Evolutionary conservation across 306 rosid species (phyloP), one percentile per base, ranked within the genome.

Genomic region (Canavalia gladiata): DNA sequence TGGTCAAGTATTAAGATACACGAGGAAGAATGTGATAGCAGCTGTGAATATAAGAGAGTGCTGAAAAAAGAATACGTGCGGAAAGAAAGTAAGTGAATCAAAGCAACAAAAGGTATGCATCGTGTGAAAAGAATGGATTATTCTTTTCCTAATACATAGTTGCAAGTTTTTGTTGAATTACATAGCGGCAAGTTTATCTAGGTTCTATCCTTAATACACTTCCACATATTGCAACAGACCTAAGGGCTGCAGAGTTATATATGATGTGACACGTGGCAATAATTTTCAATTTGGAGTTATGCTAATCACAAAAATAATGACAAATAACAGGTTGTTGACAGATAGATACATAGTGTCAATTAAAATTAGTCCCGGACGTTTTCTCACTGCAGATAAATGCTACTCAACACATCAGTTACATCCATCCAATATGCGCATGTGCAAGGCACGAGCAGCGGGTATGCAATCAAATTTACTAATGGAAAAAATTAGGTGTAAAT

Each of bases 131-230:
- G 42, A 65, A 57, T 66, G 75, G 45, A 35, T 35, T 74, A 89
- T 95, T 87, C 99, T 73, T 91, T 91, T 60, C 97, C 91, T 88
- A 49, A 42, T 72, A 88, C 87, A 73, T 62, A 4, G 39, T 39
- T 68, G 70, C 92, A 95, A 91, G 94, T 88, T 88, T 87, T 42
- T 28, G 39, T 1, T 18, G 1, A 65, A 65, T n/a, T 39, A 18
- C 51, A 64, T 64, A 4, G 1, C n/a, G 55, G 18, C 55, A 49
- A 49, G 57, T 52, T 52, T 13, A 78, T 67, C 55, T 37, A 52
- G 85, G 85, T 88, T 92, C 93, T 81, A 79, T 78, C 57, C 63
- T 78, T 81, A 46, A n/a, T 46, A 42, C 8, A 7, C 30, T 54
- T 5, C 31, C 31, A 43, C 9, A 62, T 9, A 6, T 71, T 54